phyloP scores from a whole-genome alignment of 176 grass and related monocot species.

The Zoysia pacifica region DNA sequence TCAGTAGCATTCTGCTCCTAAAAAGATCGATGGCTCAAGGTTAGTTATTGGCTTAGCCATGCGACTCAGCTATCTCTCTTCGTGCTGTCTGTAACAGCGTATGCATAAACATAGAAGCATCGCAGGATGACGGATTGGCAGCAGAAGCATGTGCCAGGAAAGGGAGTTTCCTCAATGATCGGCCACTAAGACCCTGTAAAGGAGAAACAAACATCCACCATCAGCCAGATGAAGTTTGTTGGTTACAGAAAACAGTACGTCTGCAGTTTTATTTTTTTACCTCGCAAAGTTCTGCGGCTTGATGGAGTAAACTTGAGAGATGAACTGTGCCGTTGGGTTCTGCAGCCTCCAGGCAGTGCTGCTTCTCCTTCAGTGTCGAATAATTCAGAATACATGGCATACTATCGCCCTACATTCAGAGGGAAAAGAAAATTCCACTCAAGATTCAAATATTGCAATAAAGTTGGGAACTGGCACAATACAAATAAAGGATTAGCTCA shows the following conservation, averaged over 20 bases:
- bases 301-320: conserved; percentile 60
- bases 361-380: conserved; percentile 74
- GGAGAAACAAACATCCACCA: conserved; percentile 3
- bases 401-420: conserved; percentile 41
- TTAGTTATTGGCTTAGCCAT: conserved; percentile 36
- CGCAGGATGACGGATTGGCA: conserved; percentile 52
- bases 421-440: neutral
- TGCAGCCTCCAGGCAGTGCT: conserved; percentile 45
- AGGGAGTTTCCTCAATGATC: conserved; percentile 91
- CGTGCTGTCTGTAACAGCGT: conserved; percentile 70
- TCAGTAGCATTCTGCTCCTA: conserved; percentile 21
- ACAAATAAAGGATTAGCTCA: neutral
- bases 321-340: conserved; percentile 55
- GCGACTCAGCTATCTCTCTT: conserved; percentile 69
- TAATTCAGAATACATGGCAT: conserved; percentile 61
- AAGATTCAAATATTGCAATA: conserved; percentile 5
- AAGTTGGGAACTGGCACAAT: neutral
- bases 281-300: conserved; percentile 83
- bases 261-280: conserved; percentile 48
- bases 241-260: neutral
- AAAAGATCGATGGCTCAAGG: neutral
- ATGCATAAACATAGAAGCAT: conserved; percentile 59
- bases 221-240: neutral
- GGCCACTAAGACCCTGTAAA: conserved; percentile 78
- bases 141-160: conserved; percentile 86